phyloP scores from a whole-genome alignment of 306 rosid genomes.

The Albizia julibrissin region DNA sequence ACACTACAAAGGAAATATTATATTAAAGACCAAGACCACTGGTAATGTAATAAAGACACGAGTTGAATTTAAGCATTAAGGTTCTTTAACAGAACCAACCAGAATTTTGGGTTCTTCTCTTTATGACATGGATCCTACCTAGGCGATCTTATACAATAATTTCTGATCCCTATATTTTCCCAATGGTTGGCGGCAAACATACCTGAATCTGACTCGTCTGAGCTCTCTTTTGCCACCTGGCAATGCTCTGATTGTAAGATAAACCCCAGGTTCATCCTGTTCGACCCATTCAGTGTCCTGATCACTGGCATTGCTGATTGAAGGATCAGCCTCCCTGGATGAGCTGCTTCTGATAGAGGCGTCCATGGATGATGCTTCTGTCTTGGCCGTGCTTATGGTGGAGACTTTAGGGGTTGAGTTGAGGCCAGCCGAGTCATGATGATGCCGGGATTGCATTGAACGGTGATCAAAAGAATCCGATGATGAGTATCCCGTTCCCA shows the following conservation, averaged over 20 bases:
- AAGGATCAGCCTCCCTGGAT: conserved; percentile 41
- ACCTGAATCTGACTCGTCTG: conserved; percentile 44
- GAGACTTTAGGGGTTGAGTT: conserved; percentile 44
- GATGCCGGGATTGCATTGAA: conserved; percentile 41
- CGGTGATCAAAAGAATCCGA: conserved; percentile 39
- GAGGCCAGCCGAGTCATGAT: conserved; percentile 31
- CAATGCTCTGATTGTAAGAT: conserved; percentile 35
- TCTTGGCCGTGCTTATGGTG: conserved; percentile 39
- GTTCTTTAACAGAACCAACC: not conserved
- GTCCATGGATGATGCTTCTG: conserved; percentile 42
- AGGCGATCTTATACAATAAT: not conserved
- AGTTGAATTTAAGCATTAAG: not conserved
- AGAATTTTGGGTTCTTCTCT: not conserved
- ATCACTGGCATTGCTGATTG: conserved; percentile 42
- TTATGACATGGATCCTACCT: not conserved
- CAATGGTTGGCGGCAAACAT: not conserved
- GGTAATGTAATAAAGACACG: not conserved
- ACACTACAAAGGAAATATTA: accelerated
- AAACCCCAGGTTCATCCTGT: conserved; percentile 46
- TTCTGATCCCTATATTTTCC: not conserved
- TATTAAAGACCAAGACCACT: too few relatives aligned
- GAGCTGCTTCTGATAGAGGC: conserved; percentile 43
- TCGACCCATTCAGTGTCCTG: conserved; percentile 43
- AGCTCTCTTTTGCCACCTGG: conserved; percentile 45
- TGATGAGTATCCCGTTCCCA: conserved; percentile 43